Base-by-base conservation (phyloP, 164 flowering plant species). In the Aristolochia contorta region DNA sequence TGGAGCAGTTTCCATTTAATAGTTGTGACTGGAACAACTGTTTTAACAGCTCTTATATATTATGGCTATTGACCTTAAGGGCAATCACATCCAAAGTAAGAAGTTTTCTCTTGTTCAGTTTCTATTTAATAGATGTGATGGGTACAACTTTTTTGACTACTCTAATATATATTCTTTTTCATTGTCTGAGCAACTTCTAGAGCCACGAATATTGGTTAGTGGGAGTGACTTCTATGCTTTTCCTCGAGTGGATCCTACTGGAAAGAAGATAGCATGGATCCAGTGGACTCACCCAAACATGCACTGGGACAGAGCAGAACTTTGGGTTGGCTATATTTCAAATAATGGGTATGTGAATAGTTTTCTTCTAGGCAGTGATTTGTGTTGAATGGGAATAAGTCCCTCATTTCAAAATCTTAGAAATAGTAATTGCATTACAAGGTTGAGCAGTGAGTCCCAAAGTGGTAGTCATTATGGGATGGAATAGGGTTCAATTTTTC, bases 301-400 rank as follows among this genome's bases (percentile, higher is more conserved):
- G 99, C 99, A 89, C 25, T 93, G 99, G 99, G 99, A 93, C 73
- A 82, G 72, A 78, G 69, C 99, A 57, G 86, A 90, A 67, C 86
- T 93, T 58, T 93, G 97, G 97, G 93, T 90, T 71, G 97, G 97
- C 59, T 80, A 84, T 72, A 62, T 90, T 58, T 81, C 92, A 61
- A 84, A 85, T 33, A 72, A 74, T 63, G 97, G 99, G 99, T 93
- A 55, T 69, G 86, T 57, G 6, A 37, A 37, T 4, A 37, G 43
- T 37, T 37, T n/a, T 37, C 7, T 37, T 37, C 43, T 37, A 10
- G 43, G 43, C 10, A 6, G 43, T 37, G 10, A n/a, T 2, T 27
- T 27, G 30, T 27, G 30, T 27, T 27, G 30, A 27, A 27, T 27
- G 30, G 5, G 30, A 27, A 27, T n/a, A n/a, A 27, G 3, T 27